Conservation (phyloP, 768 basidiomycete species). For the Mycena haematopus region DNA sequence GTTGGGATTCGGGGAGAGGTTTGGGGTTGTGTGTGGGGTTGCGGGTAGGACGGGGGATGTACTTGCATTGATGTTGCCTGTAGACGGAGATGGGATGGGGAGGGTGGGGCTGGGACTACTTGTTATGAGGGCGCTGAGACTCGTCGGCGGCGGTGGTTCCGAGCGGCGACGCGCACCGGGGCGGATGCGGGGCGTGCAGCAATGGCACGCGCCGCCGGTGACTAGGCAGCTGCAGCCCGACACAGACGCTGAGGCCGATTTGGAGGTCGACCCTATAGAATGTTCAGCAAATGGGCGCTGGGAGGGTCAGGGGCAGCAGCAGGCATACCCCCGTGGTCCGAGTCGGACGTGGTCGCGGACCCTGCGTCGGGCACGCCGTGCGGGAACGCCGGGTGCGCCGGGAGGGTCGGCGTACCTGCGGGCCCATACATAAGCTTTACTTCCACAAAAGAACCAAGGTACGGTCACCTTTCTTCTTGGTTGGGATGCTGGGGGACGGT, state of each 20-base stretch:
- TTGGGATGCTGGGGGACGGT: slow-evolving; percentile 45
- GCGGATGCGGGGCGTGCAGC: slow-evolving; percentile 58
- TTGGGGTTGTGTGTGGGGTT: slow-evolving; percentile 7
- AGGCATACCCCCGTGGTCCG: slow-evolving; percentile 72
- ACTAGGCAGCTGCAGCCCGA: slow-evolving; percentile 56
- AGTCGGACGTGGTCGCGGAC: slow-evolving; percentile 63
- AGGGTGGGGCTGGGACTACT: slow-evolving; percentile 16
- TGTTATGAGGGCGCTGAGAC: slow-evolving; percentile 38
- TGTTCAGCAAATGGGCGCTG: slow-evolving; percentile 51
- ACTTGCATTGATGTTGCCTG: neutral
- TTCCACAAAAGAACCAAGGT: slow-evolving; percentile 35
- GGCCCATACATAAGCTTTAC: too few species aligned
- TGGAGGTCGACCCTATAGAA: slow-evolving; percentile 43
- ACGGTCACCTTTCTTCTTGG: slow-evolving; percentile 65
- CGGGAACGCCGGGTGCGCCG: slow-evolving; percentile 80
- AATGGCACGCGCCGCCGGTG: slow-evolving; percentile 58
- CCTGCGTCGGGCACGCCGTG: slow-evolving; percentile 75
- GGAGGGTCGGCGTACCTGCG: slow-evolving; percentile 63
- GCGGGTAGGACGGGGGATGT: slow-evolving; percentile 1
- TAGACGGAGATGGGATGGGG: neutral
- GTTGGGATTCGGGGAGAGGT: slow-evolving; percentile 23
- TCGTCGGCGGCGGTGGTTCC: slow-evolving; percentile 35
- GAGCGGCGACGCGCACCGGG: slow-evolving; percentile 27
- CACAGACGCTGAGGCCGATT: neutral
- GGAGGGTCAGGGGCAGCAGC: slow-evolving; percentile 47